Conservation (phyloP, 1,139 yeast genomes). For the Magnusiomyces tetraspermus region DNA sequence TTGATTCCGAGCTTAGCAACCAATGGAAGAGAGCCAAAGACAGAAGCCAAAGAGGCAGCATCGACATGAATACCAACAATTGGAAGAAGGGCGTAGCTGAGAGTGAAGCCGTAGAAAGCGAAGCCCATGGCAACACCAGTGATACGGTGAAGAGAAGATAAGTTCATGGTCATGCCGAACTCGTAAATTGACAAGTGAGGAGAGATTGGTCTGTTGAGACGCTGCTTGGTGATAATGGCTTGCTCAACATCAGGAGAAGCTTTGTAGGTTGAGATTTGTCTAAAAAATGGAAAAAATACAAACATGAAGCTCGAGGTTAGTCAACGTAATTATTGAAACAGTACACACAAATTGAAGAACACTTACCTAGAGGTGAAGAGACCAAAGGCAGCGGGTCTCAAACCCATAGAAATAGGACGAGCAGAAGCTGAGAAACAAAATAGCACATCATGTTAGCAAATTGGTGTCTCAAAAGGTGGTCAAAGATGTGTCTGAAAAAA, state of each 20-base stretch:
- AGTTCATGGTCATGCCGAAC: slow-evolving; percentile 76
- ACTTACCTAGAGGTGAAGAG: slow-evolving; percentile 14
- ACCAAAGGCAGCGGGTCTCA: slow-evolving; percentile 11
- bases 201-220: slow-evolving; percentile 79
- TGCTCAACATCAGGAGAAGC: slow-evolving; percentile 58
- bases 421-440: slow-evolving; percentile 10
- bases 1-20: slow-evolving; percentile 54
- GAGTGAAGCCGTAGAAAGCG: slow-evolving; percentile 62
- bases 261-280: slow-evolving; percentile 46
- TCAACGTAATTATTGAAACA: no score
- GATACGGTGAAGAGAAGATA: slow-evolving; percentile 79
- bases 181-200: slow-evolving; percentile 86
- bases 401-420: slow-evolving; percentile 4
- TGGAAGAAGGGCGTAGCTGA: slow-evolving; percentile 65
- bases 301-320: no score
- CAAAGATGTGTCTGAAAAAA: no score
- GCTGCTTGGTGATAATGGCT: slow-evolving; percentile 65
- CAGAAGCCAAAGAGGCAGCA: slow-evolving; percentile 47
- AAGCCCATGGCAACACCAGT: slow-evolving; percentile 78
- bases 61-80: slow-evolving; percentile 51
- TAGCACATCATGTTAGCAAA: neutral
- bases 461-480: neutral
- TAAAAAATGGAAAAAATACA: slow-evolving; percentile 17
- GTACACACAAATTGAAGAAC: no score
- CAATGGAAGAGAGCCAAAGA: slow-evolving; percentile 46